These are phyloP conservation scores for Anthostomella pinea DNA, from an alignment of 2,329 filamentous ascomycete genomes.

Conservation along the genomic window DNA sequence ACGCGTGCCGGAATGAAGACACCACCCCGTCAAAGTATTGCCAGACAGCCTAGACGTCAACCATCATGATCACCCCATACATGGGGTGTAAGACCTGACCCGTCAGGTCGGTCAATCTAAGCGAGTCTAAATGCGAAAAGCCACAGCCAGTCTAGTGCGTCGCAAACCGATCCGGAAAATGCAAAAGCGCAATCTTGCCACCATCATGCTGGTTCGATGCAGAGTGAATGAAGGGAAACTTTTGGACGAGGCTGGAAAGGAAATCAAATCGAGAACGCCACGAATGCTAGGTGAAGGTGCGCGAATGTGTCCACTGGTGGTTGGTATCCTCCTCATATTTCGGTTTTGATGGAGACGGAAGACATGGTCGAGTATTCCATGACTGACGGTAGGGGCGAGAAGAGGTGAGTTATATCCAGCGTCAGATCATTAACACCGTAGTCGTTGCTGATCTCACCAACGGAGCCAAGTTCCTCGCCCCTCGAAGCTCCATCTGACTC, in stretches of 20 bases:
- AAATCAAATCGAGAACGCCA: slow-evolving; percentile 31
- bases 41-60: slow-evolving; percentile 26
- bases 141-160: slow-evolving; percentile 33
- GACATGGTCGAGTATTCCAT: slow-evolving; percentile 42
- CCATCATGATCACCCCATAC: slow-evolving; percentile 27
- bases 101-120: slow-evolving; percentile 28
- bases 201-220: slow-evolving; percentile 33
- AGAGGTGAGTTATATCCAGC: slow-evolving; percentile 69
- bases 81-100: slow-evolving; percentile 21
- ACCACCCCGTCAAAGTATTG: slow-evolving; percentile 18
- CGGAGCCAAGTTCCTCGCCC: slow-evolving; percentile 65
- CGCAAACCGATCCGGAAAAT: slow-evolving; percentile 33
- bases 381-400: slow-evolving; percentile 55
- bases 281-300: slow-evolving; percentile 25
- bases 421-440: slow-evolving; percentile 64
- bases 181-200: slow-evolving; percentile 33
- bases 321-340: slow-evolving; percentile 30
- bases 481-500: slow-evolving; percentile 61
- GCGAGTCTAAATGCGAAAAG: slow-evolving; percentile 35
- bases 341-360: slow-evolving; percentile 42
- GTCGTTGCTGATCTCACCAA: slow-evolving; percentile 65
- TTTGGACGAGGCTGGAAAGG: slow-evolving; percentile 19
- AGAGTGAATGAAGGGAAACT: slow-evolving; percentile 29
- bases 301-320: slow-evolving; percentile 9
- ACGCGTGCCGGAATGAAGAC: slow-evolving; percentile 23